Percentiles rank a stretch among this genome's conserved stretches.
Conservation (phyloP, 495 filamentous ascomycete genomes). For the Penicillium waksmanii region DNA sequence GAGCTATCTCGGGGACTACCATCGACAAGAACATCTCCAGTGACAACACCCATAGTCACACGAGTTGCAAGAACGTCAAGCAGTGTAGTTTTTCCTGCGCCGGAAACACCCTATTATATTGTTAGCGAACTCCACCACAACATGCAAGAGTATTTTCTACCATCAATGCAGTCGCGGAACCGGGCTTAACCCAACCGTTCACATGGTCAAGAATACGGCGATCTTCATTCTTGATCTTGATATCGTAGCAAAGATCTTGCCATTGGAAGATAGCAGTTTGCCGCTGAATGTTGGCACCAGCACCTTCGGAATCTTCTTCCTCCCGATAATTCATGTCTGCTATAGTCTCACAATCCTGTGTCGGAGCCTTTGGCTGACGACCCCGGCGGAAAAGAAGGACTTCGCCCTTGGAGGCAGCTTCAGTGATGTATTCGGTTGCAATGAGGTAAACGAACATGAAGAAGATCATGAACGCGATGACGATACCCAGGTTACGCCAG, state of each 20-base stretch:
- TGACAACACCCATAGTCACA: conserved; percentile 83
- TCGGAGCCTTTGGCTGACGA: neutral
- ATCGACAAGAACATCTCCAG: conserved; percentile 83
- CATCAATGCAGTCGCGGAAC: conserved; percentile 42
- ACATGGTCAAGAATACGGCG: conserved; percentile 79
- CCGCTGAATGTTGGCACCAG: neutral
- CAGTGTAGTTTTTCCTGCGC: conserved; percentile 65
- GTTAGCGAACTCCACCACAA: conserved; percentile 23
- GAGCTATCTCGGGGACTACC: conserved; percentile 72
- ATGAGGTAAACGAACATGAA: conserved; percentile 16
- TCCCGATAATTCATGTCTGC: conserved; percentile 19
- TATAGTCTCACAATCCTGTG: conserved; percentile 29
- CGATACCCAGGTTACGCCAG: conserved; percentile 27
- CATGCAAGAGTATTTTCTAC: neutral
- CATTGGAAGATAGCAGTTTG: conserved; percentile 43
- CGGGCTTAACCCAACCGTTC: conserved; percentile 90
- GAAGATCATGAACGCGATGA: conserved; percentile 12
- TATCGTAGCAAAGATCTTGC: conserved; percentile 83
- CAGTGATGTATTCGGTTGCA: conserved; percentile 10
- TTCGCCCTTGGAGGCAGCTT: conserved; percentile 12
- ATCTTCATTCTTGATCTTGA: conserved; percentile 78
- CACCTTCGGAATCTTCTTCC: conserved; percentile 18
- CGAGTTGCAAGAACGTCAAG: conserved; percentile 65
- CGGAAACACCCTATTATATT: conserved; percentile 75
- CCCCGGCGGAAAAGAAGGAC: conserved; percentile 14